phyloP scores from a whole-genome alignment of 129 eudicot genomes.

The sunflower (Helianthus annuus) region DNA sequence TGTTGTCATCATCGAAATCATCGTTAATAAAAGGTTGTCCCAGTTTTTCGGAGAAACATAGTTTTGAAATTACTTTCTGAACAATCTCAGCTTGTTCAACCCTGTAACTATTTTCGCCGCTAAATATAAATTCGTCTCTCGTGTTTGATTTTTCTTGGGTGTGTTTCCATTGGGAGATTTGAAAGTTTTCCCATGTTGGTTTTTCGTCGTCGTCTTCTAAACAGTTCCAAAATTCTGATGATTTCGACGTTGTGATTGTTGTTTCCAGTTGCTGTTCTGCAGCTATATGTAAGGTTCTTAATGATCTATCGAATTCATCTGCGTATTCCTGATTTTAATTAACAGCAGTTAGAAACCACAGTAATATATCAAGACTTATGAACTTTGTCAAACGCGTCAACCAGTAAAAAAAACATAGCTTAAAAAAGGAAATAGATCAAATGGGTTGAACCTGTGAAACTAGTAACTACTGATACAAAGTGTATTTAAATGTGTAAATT shows the following conservation, averaged over 20 bases:
- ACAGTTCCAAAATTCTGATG: conserved; percentile 39
- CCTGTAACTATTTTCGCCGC: conserved; percentile 43
- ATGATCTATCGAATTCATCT: conserved; percentile 36
- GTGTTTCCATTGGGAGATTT: conserved; percentile 7
- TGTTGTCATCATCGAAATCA: conserved; percentile 31
- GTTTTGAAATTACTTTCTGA: conserved; percentile 64
- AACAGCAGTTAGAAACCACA: neutral
- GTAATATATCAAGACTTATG: too few relatives aligned
- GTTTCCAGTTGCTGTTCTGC: conserved; percentile 36
- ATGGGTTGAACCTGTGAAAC: too few relatives aligned
- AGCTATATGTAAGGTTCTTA: conserved; percentile 24
- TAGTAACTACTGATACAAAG: too few relatives aligned
- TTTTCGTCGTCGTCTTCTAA: conserved; percentile 34
- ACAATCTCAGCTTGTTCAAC: conserved; percentile 55
- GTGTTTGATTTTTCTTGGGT: conserved; percentile 15
- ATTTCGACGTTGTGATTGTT: conserved; percentile 24
- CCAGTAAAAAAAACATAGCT: too few relatives aligned
- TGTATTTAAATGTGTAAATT: too few relatives aligned
- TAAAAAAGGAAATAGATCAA: too few relatives aligned
- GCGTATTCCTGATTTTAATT: conserved; percentile 40
- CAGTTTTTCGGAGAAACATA: conserved; percentile 67
- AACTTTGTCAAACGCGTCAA: too few relatives aligned
- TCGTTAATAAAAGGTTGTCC: conserved; percentile 14
- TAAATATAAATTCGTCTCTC: conserved; percentile 17
- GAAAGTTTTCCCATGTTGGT: conserved; percentile 26